Evolutionary conservation across 768 basidiomycete species (phyloP), one percentile per base, ranked within the genome.

Genomic region (Pleurotus tuoliensis): DNA sequence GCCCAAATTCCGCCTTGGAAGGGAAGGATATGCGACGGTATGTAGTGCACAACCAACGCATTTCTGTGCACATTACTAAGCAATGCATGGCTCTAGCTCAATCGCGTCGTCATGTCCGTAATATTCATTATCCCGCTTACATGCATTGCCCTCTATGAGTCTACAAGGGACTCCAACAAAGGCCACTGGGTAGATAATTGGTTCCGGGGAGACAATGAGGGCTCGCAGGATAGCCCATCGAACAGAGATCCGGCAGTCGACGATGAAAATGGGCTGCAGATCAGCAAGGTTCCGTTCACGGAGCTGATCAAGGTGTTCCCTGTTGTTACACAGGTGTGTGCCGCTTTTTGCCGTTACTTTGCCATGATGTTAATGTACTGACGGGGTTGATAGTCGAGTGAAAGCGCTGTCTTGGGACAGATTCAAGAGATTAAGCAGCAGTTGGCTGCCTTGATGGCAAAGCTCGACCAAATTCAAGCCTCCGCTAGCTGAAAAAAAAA

Each of bases 81-180:
- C 62, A 34, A 65, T 27, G 18, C 13, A 59, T 13, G 39, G 5
- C 43, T 39, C 55, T 52, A 89, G 86, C 70, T 94, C 59, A 97
- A 96, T 71, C 84, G 86, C 53, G 65, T 76, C 62, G 78, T 92
- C 54, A 96, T 98, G 94, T 71, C 73, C 20, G 61, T 78, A 43
- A 58, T 96, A n/a, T 96, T 98, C 76, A 88, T 87, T 71, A 58
- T 94, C 53, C 93, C 94, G 3, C 75, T 97, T 27, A 73, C 78
- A 3, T 50, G 78, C 13, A 89, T 97, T 59, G 89, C 92, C 0
- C 63, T 94, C 34, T 88, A 77, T 63, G 95, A 97, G 72, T 79
- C 90, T 1, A 75, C 76, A 8, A 67, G 78, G 47, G 72, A 79
- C 58, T 66, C 69, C 12, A 64, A 69, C 24, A 82, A 78, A 59